Percentiles rank a stretch among this genome's conserved stretches.
Conservation (phyloP, 2,329 filamentous ascomycete species). For the Aspergillus sp. region DNA sequence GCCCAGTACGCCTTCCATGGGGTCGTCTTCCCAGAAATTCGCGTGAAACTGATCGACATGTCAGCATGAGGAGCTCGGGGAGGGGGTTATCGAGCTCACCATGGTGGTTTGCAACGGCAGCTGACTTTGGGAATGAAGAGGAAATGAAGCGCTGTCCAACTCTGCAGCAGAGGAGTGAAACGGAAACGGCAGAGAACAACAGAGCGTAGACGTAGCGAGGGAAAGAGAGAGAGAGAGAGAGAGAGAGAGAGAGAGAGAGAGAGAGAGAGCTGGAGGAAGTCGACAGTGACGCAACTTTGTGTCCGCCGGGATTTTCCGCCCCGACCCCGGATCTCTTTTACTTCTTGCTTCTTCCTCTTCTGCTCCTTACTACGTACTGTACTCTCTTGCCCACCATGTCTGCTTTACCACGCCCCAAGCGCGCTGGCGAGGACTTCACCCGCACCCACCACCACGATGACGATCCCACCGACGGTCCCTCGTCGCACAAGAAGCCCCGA, state of each 20-base stretch:
- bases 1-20: constrained; percentile 45
- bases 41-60: constrained; percentile 32
- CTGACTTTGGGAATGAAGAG: too few species aligned
- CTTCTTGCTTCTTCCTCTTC: too few species aligned
- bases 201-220: too few species aligned
- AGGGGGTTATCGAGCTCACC: constrained; percentile 13
- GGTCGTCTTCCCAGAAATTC: constrained; percentile 45
- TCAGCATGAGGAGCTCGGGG: not conserved
- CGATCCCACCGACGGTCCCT: constrained; percentile 35
- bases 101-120: too few species aligned
- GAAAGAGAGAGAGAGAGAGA: constrained; percentile 2
- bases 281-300: constrained; percentile 28
- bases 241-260: constrained; percentile 1
- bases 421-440: constrained; percentile 70
- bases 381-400: too few species aligned
- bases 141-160: not conserved
- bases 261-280: constrained; percentile 1
- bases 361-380: too few species aligned
- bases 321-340: constrained; percentile 29
- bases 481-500: constrained; percentile 63
- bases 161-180: not conserved
- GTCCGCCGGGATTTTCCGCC: constrained; percentile 32
- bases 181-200: not conserved
- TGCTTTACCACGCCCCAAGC: constrained; percentile 67
- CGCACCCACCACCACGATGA: constrained; percentile 60